A percentile compares a stretch with the other conserved stretches of the same genome.
These are phyloP conservation scores for Musa balbisiana DNA, from an alignment of 202 grass and related monocot species.

Conservation along the genomic window DNA sequence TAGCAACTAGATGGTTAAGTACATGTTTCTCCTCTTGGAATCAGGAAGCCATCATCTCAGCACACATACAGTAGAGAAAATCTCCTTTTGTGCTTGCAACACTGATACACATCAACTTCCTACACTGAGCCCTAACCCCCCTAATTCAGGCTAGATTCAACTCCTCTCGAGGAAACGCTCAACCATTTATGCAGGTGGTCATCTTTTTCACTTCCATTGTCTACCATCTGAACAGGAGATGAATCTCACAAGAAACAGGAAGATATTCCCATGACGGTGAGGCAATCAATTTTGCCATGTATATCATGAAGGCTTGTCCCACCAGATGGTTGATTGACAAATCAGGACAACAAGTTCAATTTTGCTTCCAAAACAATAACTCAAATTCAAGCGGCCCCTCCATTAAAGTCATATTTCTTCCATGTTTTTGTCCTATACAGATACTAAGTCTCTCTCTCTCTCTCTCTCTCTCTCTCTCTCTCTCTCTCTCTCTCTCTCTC, in stretches of 20 bases:
- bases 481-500: not conserved
- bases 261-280: not conserved
- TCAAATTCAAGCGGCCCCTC: not conserved
- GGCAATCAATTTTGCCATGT: not conserved
- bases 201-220: not conserved
- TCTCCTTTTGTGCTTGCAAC: not conserved
- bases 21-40: not conserved
- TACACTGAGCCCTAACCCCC: not conserved
- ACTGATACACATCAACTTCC: not conserved
- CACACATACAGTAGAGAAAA: not conserved
- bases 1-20: not conserved
- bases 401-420: not conserved
- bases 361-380: conserved; percentile 9
- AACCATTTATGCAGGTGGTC: conserved; percentile 4
- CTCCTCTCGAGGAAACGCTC: not conserved
- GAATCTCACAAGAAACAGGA: conserved; percentile 2
- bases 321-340: conserved; percentile 1
- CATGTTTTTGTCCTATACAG: not conserved
- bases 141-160: not conserved
- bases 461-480: not conserved
- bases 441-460: not conserved
- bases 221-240: not conserved
- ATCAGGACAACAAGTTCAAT: not conserved
- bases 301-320: not conserved
- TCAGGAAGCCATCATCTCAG: not conserved